These are phyloP conservation scores for Raffaelea albimanens DNA, from an alignment of 2,329 filamentous ascomycete genomes.

Conservation along the genomic window DNA sequence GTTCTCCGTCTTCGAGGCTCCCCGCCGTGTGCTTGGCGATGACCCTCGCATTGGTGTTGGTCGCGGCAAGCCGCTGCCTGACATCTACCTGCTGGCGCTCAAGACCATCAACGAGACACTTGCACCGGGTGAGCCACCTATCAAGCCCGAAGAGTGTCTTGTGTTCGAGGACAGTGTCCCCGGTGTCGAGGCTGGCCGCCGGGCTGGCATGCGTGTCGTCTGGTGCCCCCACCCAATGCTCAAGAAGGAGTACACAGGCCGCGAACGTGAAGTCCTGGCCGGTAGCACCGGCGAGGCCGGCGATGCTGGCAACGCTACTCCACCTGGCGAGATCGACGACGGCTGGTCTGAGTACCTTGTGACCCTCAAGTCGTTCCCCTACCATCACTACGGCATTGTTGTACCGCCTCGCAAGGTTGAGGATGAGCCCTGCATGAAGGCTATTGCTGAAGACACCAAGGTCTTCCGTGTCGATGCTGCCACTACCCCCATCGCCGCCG, in stretches of 20 bases:
- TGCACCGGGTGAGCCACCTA: slow-evolving; percentile 48
- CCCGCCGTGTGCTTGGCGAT: slow-evolving; percentile 77
- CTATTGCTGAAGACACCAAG: slow-evolving; percentile 16
- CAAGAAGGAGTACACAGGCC: slow-evolving; percentile 63
- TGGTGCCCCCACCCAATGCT: slow-evolving; percentile 85
- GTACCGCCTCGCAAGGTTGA: slow-evolving; percentile 34
- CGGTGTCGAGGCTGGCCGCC: slow-evolving; percentile 79
- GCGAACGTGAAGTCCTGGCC: slow-evolving; percentile 74
- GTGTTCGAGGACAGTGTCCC: slow-evolving; percentile 96
- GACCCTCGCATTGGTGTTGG: slow-evolving; percentile 68
- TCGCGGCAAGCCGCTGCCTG: slow-evolving; percentile 86
- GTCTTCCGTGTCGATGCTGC: no score
- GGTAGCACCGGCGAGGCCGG: slow-evolving; percentile 65
- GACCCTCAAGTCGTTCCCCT: slow-evolving; percentile 45
- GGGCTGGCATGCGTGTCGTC: slow-evolving; percentile 88
- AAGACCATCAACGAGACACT: slow-evolving; percentile 73
- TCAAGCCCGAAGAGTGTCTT: slow-evolving; percentile 78
- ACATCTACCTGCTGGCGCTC: slow-evolving; percentile 86
- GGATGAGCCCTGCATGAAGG: slow-evolving; percentile 31
- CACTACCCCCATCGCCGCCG: no score
- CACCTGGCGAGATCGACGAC: slow-evolving; percentile 47
- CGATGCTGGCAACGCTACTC: slow-evolving; percentile 38
- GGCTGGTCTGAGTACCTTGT: slow-evolving; percentile 50
- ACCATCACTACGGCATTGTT: slow-evolving; percentile 49
- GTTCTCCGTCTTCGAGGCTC: slow-evolving; percentile 55